A percentile compares a stretch with the other conserved stretches of the same genome.
Evolutionary conservation across 2,329 filamentous ascomycete species (phyloP).

Genomic region (Fonsecaea monophora): DNA sequence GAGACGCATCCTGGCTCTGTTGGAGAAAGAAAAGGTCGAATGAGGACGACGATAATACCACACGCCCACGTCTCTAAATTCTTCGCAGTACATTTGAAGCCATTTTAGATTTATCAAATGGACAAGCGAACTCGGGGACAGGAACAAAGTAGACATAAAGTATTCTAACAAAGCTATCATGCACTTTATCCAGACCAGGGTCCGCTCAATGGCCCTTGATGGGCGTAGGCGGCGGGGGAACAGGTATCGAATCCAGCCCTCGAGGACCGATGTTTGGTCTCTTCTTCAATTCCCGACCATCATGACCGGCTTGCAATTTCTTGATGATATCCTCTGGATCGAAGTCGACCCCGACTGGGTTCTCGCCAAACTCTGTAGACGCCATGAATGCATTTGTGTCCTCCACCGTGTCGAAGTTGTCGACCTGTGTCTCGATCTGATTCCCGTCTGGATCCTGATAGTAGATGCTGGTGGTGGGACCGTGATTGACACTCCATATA

Average conservation of each 20-base stretch:
- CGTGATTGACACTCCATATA: conserved; percentile 56
- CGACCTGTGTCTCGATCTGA: conserved; percentile 55
- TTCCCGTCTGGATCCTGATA: conserved; percentile 60
- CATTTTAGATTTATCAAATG: neutral
- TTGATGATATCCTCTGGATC: conserved; percentile 20
- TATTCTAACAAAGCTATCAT: neutral
- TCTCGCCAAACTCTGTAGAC: conserved; percentile 7
- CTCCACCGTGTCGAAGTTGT: conserved; percentile 46
- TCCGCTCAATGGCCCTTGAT: conserved; percentile 4
- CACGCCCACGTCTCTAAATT: neutral
- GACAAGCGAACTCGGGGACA: neutral
- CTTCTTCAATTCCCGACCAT: conserved; percentile 15
- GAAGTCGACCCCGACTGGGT: conserved; percentile 25
- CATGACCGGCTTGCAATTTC: neutral
- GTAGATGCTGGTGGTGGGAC: conserved; percentile 56
- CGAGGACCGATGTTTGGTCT: conserved; percentile 17
- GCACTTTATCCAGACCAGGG: neutral
- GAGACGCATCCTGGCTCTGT: conserved; percentile 2
- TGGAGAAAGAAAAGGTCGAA: conserved; percentile 4
- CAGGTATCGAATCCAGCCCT: conserved; percentile 11
- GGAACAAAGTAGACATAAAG: neutral
- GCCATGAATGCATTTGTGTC: conserved; percentile 14
- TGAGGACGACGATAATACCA: conserved; percentile 1
- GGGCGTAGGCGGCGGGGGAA: conserved; percentile 1
- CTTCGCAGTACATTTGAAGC: neutral